Base-by-base conservation (phyloP, 2,329 filamentous ascomycete genomes). In the Penicillium sp. region DNA sequence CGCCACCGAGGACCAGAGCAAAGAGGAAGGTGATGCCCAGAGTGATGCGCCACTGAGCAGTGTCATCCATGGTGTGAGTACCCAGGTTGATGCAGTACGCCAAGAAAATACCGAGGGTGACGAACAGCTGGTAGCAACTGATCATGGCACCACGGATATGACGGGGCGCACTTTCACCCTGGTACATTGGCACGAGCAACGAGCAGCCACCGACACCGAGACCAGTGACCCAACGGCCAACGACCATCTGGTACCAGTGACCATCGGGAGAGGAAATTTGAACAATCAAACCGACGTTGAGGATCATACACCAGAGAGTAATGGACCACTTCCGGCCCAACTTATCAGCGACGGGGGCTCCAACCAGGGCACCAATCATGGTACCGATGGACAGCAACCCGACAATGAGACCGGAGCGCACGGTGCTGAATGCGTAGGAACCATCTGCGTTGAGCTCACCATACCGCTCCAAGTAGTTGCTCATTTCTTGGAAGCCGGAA, bases 1-100 rank as follows among this genome's bases (percentile, higher is more conserved):
- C 83, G 36, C 75, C 67, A 19, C 79, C 79, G 65, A 86, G 82
- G 44, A 84, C 74, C 9, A 79, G 67, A 9, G 83, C 80, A 72
- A 81, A 86, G 58, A 85, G 75, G 69, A 84, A 85, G 35, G 81
- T 83, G 29, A 86, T 71, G 2, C 83, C 84, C 68, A 86, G 82
- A 2, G 78, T 77, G 48, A 81, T 78, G 5, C 79, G 70, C 79
- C 79, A 81, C 9, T 78, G 78, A n/a, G 65, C 75, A 76, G 69
- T 86, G 33, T 65, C 69, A 0, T 68, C 45, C 9, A 76, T 60
- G 31, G 43, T 61, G 51, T 77, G 68, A 17, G 77, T 79, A 19
- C 78, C 78, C 62, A 73, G 71, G 65, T 80, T 80, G 68, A 81
- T 78, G 33, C 73, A 74, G 63, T 78, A 74, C 29, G 78, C 76